Evolutionary conservation across 2,329 filamentous ascomycete genomes (phyloP), one percentile per base, ranked within the genome.

Genomic region (Sporothrix pseudoabietina): DNA sequence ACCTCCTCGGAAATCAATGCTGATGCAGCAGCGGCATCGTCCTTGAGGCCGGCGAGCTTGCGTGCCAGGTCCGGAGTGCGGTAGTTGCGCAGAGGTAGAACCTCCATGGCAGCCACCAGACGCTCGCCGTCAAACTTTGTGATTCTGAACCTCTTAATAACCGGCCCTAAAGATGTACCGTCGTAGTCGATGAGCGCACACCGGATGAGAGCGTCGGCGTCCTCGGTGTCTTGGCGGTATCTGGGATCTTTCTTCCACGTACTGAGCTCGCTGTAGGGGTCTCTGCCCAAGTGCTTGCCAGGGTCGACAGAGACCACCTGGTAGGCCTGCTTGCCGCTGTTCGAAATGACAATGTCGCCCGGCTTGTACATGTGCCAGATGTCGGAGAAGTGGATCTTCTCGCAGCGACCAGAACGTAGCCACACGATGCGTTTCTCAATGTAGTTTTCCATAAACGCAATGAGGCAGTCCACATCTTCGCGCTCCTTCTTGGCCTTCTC

Each of bases 331-430:
- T 47, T 49, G 22, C 39, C 41, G 3, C 5, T 52, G 22, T 4
- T n/a, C 0, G 41, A 68, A 1, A 68, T 49, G 41, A 68, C 63
- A 32, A 68, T 32, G 26, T 68, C 63, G 41, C 63, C 63, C 2
- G 63, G 63, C 12, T 68, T 35, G 26, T 68, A 68, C 10, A 68
- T 14, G 63, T 68, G 63, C 41, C 41, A 68, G 26, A 68, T 68
- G 63, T 68, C 63, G 1, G 39, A 32, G 16, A 68, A 68, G 22
- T 16, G 47, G 5, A 68, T 49, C 14, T 32, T 49, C 12, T 68
- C 26, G 9, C 63, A 49, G 22, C 44, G 63, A 4, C 6, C 44
- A 5, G 63, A 68, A 3, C 44, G 41, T 6, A 68, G 63, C 22
- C 44, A 68, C 0, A 22, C 12, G 14, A 32, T 4, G 26, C 63